A percentile compares a stretch with the other conserved stretches of the same genome.
These are phyloP conservation scores for Suillus decipiens DNA, from an alignment of 768 basidiomycete species.

Conservation along the genomic window DNA sequence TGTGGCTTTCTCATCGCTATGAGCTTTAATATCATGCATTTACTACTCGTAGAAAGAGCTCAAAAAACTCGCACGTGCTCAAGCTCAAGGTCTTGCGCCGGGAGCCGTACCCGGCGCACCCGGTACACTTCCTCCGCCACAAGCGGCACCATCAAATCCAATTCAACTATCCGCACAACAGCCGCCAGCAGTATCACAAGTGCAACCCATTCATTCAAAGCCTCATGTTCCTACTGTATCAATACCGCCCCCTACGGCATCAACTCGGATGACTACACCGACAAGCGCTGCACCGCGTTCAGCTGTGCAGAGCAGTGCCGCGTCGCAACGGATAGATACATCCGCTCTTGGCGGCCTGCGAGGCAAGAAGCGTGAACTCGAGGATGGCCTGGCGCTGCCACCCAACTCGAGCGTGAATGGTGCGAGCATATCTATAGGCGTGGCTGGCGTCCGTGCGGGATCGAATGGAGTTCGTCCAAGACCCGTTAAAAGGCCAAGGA, in stretches of 20 bases:
- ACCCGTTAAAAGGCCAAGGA: conserved; percentile 74
- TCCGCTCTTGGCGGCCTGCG: conserved; percentile 19
- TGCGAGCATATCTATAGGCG: conserved; percentile 28
- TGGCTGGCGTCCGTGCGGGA: conserved; percentile 60
- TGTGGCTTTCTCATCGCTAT: conserved; percentile 20
- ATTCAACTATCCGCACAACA: conserved; percentile 26
- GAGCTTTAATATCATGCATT: conserved; percentile 5
- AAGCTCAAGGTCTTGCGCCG: conserved; percentile 34
- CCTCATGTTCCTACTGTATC: conserved; percentile 34
- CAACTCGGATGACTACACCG: conserved; percentile 33
- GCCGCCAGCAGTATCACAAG: conserved; percentile 21
- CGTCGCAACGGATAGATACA: conserved; percentile 23
- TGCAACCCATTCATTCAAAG: conserved; percentile 19
- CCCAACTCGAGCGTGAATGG: conserved; percentile 26
- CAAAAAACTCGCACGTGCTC: conserved; percentile 64
- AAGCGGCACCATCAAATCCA: conserved; percentile 27
- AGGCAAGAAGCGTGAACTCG: conserved; percentile 38
- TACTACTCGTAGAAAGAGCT: conserved; percentile 59
- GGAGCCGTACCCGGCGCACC: conserved; percentile 26
- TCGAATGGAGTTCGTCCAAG: conserved; percentile 59
- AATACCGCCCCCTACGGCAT: conserved; percentile 33
- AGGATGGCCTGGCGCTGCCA: conserved; percentile 25
- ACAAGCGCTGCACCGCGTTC: conserved; percentile 33
- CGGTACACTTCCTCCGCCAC: conserved; percentile 36
- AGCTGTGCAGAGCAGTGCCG: conserved; percentile 27